Conservation (phyloP, 768 basidiomycete genomes). For the Collybia sp. region DNA sequence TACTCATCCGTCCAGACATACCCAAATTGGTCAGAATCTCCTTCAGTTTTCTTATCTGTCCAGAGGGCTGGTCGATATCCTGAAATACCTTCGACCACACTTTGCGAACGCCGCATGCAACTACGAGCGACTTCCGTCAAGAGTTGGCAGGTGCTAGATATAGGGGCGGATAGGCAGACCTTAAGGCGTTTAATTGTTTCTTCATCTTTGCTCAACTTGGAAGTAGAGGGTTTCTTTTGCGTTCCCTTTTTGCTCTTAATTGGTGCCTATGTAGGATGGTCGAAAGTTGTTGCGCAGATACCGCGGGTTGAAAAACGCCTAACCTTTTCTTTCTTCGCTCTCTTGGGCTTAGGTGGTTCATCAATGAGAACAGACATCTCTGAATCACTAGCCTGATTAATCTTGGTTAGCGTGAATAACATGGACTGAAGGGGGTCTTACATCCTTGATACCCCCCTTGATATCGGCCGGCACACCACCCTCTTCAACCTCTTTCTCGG, state of each 20-base stretch:
- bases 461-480: no score
- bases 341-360: slow-evolving; percentile 45
- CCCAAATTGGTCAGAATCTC: slow-evolving; percentile 67
- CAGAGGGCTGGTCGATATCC: slow-evolving; percentile 46
- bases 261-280: slow-evolving; percentile 5
- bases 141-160: neutral
- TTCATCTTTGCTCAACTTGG: slow-evolving; percentile 52
- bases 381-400: slow-evolving; percentile 42
- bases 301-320: neutral
- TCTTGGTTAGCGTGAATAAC: slow-evolving; percentile 2
- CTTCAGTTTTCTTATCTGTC: slow-evolving; percentile 64
- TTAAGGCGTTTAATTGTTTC: slow-evolving; percentile 73
- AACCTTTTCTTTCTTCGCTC: slow-evolving; percentile 34
- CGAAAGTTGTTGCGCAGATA: neutral
- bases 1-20: slow-evolving; percentile 72
- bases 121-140: slow-evolving; percentile 51
- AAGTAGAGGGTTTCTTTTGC: slow-evolving; percentile 22
- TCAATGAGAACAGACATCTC: slow-evolving; percentile 59
- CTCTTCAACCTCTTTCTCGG: no score
- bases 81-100: slow-evolving; percentile 73
- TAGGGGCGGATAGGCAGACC: slow-evolving; percentile 34
- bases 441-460: no score
- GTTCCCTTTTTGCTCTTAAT: slow-evolving; percentile 22
- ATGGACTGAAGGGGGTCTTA: neutral
- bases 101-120: slow-evolving; percentile 75